These are phyloP conservation scores for Phytopythium sindhum DNA, from an alignment of 352 stramenopile genomes.

Conservation along the genomic window DNA sequence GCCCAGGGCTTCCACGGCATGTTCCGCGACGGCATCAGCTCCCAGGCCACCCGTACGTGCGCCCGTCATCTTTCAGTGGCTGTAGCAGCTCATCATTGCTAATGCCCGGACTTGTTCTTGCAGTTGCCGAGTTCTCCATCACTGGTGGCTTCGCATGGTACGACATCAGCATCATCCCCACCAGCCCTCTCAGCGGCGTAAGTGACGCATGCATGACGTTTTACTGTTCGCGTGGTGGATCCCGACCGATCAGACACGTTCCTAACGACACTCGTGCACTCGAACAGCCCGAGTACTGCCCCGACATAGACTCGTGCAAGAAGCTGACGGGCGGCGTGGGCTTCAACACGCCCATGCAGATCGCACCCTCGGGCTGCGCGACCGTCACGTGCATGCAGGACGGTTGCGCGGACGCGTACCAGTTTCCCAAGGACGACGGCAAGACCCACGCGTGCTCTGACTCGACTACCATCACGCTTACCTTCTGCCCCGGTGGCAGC, in stretches of 20 bases:
- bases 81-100: not conserved
- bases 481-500: slow-evolving; percentile 35
- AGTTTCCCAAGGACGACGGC: slow-evolving; percentile 43
- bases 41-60: slow-evolving; percentile 30
- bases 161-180: slow-evolving; percentile 55
- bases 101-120: not conserved
- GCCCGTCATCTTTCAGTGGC: not conserved
- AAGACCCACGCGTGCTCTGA: slow-evolving; percentile 53
- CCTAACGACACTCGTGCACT: not conserved
- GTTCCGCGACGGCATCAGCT: slow-evolving; percentile 50
- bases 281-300: slow-evolving; percentile 31
- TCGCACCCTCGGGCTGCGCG: slow-evolving; percentile 31
- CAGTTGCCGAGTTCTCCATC: slow-evolving; percentile 48
- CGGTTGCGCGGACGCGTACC: slow-evolving; percentile 36
- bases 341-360: slow-evolving; percentile 50
- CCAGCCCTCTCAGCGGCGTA: slow-evolving; percentile 38
- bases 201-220: slow-evolving; percentile 15
- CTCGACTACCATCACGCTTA: slow-evolving; percentile 33
- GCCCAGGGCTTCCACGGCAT: slow-evolving; percentile 43
- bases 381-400: slow-evolving; percentile 27
- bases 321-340: slow-evolving; percentile 40
- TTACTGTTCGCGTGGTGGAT: not conserved
- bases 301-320: slow-evolving; percentile 34
- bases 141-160: slow-evolving; percentile 42
- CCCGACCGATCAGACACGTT: not conserved